phyloP scores from a whole-genome alignment of 2,329 filamentous ascomycete species.

The Stagonosporopsis vannaccii region DNA sequence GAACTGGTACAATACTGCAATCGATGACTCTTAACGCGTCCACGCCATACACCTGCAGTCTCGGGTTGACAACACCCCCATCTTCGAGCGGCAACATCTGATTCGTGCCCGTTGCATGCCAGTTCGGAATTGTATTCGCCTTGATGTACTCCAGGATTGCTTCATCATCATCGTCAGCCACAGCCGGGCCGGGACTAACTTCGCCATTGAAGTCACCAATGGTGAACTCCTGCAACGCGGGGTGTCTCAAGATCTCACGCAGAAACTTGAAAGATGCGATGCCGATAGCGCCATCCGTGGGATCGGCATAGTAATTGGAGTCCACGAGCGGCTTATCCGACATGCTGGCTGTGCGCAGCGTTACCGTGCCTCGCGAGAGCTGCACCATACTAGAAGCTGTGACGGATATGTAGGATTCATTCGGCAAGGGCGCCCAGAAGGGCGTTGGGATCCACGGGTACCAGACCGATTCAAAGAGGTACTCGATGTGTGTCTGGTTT shows the following conservation, averaged over 20 bases:
- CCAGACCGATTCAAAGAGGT: conserved; percentile 33
- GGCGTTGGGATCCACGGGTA: conserved; percentile 37
- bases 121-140: conserved; percentile 32
- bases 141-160: conserved; percentile 38
- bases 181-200: conserved; percentile 35
- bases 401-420: conserved; percentile 46
- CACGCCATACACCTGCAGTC: conserved; percentile 43
- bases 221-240: conserved; percentile 26
- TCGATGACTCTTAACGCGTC: conserved; percentile 44
- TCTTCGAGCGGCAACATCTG: conserved; percentile 40
- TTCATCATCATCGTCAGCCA: conserved; percentile 36
- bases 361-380: conserved; percentile 49
- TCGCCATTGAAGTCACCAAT: conserved; percentile 37
- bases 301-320: conserved; percentile 45
- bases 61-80: conserved; percentile 42
- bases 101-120: conserved; percentile 47
- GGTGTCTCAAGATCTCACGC: conserved; percentile 36
- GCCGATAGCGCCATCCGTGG: conserved; percentile 43
- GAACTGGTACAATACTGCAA: conserved; percentile 39
- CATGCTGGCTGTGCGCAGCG: conserved; percentile 39
- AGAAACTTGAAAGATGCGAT: conserved; percentile 45
- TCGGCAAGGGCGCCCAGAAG: conserved; percentile 41
- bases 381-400: conserved; percentile 35
- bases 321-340: conserved; percentile 44
- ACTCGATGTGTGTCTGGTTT: conserved; percentile 42